Evolutionary conservation across 2,329 filamentous ascomycete genomes (phyloP), one percentile per base, ranked within the genome.

Genomic region (Aureobasidium subglaciale): DNA sequence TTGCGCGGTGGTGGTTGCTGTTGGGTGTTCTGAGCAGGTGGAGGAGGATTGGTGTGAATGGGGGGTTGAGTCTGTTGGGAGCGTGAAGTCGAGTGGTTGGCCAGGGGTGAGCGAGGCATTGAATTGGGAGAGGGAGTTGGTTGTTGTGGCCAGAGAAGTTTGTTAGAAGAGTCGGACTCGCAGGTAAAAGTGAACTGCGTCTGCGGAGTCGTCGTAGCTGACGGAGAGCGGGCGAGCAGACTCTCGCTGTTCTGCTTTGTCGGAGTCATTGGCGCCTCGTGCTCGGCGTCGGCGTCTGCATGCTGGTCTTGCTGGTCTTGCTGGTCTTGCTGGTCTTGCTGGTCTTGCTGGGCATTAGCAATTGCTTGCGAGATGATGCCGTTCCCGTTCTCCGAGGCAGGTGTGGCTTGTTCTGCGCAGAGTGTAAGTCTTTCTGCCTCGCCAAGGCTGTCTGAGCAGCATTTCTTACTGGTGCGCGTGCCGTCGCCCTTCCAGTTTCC

Each of bases 171-270:
- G 67, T 93, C 90, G 1, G 91, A 92, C 65, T 95, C 88, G 71
- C 90, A 96, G 11, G 90, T 95, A 67, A 99, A 99, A 9, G 93
- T 99, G 69, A 99, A 99, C 64, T 96, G 90, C 0, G 88, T 87
- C 56, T 90, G 89, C 5, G 86, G 82, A 4, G 88, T 83, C 32
- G 80, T 83, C 64, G 82, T 85, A 57, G 61, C 63, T 20, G 77
- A 76, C 5, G 77, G 16, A 80, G 74, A 68, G 67, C 89, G 86
- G 56, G 89, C 85, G 46, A 95, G 73, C 58, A 91, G 78, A 69
- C 87, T 93, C 66, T 92, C 88, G 67, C 90, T 85, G 49, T 42
- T 42, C 13, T 85, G 87, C 63, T 77, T 79, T 20, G 72, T 70
- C 13, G 78, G 75, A 2, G 81, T 77, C 13, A 79, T 73, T 35